phyloP scores from a whole-genome alignment of 768 basidiomycete genomes.

The Suillus tomentosus region DNA sequence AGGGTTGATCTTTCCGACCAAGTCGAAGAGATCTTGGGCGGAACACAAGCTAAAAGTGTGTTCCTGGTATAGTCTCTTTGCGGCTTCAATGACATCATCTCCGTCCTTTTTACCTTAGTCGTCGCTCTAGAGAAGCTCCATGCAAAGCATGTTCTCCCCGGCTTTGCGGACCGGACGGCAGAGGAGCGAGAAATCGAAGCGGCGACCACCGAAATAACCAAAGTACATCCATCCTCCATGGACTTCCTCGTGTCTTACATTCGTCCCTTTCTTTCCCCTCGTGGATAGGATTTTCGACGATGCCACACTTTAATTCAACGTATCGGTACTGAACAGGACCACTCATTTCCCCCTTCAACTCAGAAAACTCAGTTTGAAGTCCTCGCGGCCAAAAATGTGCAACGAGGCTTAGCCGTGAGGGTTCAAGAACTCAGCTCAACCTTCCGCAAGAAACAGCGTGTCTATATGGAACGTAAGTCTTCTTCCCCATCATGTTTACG shows the following conservation, averaged over 20 bases:
- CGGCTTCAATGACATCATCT: slow-evolving; percentile 8
- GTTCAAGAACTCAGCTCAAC: slow-evolving; percentile 89
- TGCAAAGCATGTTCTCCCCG: slow-evolving; percentile 93
- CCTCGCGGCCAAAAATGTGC: slow-evolving; percentile 88
- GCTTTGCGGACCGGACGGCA: slow-evolving; percentile 90
- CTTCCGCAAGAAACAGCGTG: slow-evolving; percentile 96
- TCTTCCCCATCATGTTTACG: slow-evolving; percentile 8
- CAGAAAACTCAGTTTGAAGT: slow-evolving; percentile 51
- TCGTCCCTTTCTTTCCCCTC: slow-evolving; percentile 15
- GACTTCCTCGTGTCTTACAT: slow-evolving; percentile 19
- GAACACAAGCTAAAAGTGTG: slow-evolving; percentile 79
- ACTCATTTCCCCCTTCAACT: slow-evolving; percentile 63
- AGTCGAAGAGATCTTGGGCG: slow-evolving; percentile 76
- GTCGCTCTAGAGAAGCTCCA: slow-evolving; percentile 91
- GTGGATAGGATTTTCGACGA: slow-evolving; percentile 39
- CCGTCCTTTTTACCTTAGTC: slow-evolving; percentile 52
- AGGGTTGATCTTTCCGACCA: slow-evolving; percentile 95
- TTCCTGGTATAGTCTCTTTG: slow-evolving; percentile 21
- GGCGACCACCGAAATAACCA: slow-evolving; percentile 85
- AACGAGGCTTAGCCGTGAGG: slow-evolving; percentile 93
- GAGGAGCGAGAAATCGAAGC: slow-evolving; percentile 95
- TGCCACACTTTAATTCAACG: slow-evolving; percentile 61
- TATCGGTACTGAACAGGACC: slow-evolving; percentile 59
- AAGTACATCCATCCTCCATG: slow-evolving; percentile 47
- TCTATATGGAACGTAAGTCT: slow-evolving; percentile 95